Base-by-base conservation (phyloP, 1,139 yeast species). In the Pichia inconspicua region DNA sequence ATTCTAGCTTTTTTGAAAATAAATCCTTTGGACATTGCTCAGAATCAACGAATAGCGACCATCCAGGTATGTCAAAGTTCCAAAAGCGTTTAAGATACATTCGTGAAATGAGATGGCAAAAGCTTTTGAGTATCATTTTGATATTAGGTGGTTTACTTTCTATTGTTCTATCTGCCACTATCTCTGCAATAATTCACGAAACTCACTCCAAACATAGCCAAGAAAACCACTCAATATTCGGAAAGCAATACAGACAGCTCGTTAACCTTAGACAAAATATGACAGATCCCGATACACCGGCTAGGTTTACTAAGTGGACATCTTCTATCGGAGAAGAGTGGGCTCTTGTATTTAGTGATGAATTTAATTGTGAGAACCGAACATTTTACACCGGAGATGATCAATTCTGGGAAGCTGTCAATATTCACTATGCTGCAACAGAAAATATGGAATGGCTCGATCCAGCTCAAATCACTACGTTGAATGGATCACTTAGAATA, bases 271-370 rank as follows among this genome's bases (percentile, higher is more conserved):
- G 34, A 30, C 34, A 30, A 30, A 5, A 30, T 30, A 2, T 30
- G 34, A 73, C 87, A 6, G 96, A 87, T 61, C 84, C 85, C 10
- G 95, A 87, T 60, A 87, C 96, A 1, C 96, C 34, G 5, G 34
- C 14, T 12, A 14, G n/a, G 34, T 30, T 30, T 30, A 11, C 6
- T 3, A 30, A 30, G 7, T 30, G 34, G 34, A 2, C 6, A 5
- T 30, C 34, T 30, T 30, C 96, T 1, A 44, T 60, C 1, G 83
- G 83, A 8, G 70, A 71, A 15, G 57, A 58, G 10, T 78, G 83
- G 84, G 48, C 53, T 1, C 66, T 78, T 53, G 81, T 74, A 0
- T 79, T 78, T 54, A 71, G 78, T 25, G 84, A 79, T 59, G 84
- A 79, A 58, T 79, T 79, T 57, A 73, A 74, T 53, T 80, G 72